These are phyloP conservation scores for Rhododendron ferrugineum DNA, from an alignment of 148 eudicot species.

Conservation along the genomic window DNA sequence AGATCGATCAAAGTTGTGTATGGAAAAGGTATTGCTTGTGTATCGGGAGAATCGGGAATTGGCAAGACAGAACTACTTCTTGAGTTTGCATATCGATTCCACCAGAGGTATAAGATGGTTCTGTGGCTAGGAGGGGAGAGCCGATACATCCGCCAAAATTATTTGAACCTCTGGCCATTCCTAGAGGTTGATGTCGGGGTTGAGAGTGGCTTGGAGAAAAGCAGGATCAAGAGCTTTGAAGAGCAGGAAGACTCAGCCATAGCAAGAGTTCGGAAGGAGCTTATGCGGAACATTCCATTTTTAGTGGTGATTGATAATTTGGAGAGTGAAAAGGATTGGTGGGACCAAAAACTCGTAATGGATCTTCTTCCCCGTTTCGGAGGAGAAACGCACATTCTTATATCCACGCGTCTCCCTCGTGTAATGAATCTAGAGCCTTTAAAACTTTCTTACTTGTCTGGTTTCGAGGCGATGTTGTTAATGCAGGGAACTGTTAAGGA, in stretches of 20 bases:
- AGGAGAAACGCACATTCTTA: conserved; percentile 83
- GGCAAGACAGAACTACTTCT: conserved; percentile 96
- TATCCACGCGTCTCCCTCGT: conserved; percentile 75
- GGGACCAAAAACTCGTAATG: conserved; percentile 91
- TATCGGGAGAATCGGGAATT: conserved; percentile 87
- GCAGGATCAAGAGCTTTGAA: conserved; percentile 72
- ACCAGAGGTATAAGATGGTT: conserved; percentile 92
- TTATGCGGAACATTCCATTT: conserved; percentile 87
- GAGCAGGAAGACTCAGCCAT: conserved; percentile 91
- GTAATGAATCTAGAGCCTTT: conserved; percentile 87
- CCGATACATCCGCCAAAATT: conserved; percentile 89
- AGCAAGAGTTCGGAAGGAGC: conserved; percentile 75
- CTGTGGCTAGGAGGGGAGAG: conserved; percentile 97
- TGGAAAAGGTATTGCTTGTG: conserved; percentile 87
- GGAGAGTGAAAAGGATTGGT: conserved; percentile 96
- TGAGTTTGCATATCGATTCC: conserved; percentile 80
- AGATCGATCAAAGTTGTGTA: conserved; percentile 58
- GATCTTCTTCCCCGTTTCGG: conserved; percentile 97
- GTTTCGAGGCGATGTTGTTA: conserved; percentile 82
- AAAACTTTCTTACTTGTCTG: conserved; percentile 81
- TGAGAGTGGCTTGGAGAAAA: conserved; percentile 61
- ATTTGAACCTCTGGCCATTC: conserved; percentile 74
- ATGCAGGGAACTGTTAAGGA: conserved; percentile 71
- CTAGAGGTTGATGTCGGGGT: conserved; percentile 81
- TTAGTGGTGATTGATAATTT: conserved; percentile 84